A percentile compares a stretch with the other conserved stretches of the same genome.
These are phyloP conservation scores for Glonium stellatum DNA, from an alignment of 495 filamentous ascomycete genomes.

Conservation along the genomic window DNA sequence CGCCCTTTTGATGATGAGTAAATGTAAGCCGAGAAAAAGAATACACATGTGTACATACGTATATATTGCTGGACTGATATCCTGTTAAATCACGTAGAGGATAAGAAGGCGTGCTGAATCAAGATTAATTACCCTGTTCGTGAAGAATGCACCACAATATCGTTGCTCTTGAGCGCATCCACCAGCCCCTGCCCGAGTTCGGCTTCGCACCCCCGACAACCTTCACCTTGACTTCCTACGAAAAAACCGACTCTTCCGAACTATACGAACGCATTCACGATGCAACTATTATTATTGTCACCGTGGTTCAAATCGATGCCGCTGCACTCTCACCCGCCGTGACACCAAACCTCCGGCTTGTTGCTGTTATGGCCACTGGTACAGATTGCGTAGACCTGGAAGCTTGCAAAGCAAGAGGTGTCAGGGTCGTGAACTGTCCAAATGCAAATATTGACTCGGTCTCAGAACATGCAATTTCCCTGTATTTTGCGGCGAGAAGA, in stretches of 20 bases:
- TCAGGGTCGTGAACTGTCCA: conserved; percentile 39
- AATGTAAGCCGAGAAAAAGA: no score
- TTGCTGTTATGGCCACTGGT: conserved; percentile 48
- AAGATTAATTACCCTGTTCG: no score
- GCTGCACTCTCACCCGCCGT: conserved; percentile 27
- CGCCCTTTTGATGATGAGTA: no score
- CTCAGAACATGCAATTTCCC: conserved; percentile 47
- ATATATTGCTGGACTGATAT: no score
- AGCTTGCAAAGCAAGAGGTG: conserved; percentile 40
- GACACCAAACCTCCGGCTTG: conserved; percentile 40
- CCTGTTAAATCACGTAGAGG: no score
- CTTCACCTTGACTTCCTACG: conserved; percentile 34
- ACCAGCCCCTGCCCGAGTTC: conserved; percentile 41
- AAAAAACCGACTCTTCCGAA: conserved; percentile 22
- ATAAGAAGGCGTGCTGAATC: no score
- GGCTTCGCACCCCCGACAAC: conserved; percentile 36
- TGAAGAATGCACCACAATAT: conserved; percentile 35
- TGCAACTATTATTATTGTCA: conserved; percentile 46
- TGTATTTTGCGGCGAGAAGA: conserved; percentile 49
- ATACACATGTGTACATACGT: no score
- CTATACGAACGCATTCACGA: conserved; percentile 38
- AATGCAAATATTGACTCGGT: conserved; percentile 46
- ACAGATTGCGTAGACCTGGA: conserved; percentile 46
- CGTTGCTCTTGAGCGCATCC: conserved; percentile 44
- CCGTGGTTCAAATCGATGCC: conserved; percentile 37